Percentiles rank a stretch among this genome's conserved stretches.
Conservation (phyloP, 192 early-diverging fungal genomes). For the Coemansia sp. region DNA sequence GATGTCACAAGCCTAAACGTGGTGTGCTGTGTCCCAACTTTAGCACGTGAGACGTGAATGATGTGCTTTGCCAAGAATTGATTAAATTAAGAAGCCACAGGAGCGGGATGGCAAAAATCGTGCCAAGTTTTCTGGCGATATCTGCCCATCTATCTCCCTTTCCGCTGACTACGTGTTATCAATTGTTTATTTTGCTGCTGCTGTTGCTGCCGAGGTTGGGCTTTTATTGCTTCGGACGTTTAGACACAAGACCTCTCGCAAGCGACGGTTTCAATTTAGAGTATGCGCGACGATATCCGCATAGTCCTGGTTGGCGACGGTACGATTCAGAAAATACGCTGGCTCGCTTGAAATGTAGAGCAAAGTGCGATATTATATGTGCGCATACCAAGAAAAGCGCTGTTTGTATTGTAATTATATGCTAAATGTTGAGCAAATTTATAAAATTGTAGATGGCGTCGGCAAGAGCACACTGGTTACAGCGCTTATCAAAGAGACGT, state of each 20-base stretch:
- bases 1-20: too few relatives aligned
- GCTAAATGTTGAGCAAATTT: neutral
- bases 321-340: conserved; percentile 43
- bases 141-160: neutral
- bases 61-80: too few relatives aligned
- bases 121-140: too few relatives aligned
- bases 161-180: neutral
- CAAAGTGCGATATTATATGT: too few relatives aligned
- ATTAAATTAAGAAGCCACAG: too few relatives aligned
- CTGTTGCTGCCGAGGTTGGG: conserved; percentile 2
- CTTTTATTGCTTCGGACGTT: neutral
- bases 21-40: too few relatives aligned
- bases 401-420: too few relatives aligned
- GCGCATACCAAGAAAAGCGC: too few relatives aligned
- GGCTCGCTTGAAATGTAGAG: too few relatives aligned
- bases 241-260: neutral
- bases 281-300: conserved; percentile 84
- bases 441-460: conserved; percentile 60
- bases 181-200: conserved; percentile 3
- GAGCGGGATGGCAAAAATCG: too few relatives aligned
- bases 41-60: too few relatives aligned
- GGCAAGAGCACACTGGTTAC: conserved; percentile 98
- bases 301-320: conserved; percentile 92
- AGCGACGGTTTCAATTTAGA: conserved; percentile 5
- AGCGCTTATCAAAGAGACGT: conserved; percentile 94